Conservation (phyloP, 805 yeast genomes). For the Myxozyma geophila region DNA sequence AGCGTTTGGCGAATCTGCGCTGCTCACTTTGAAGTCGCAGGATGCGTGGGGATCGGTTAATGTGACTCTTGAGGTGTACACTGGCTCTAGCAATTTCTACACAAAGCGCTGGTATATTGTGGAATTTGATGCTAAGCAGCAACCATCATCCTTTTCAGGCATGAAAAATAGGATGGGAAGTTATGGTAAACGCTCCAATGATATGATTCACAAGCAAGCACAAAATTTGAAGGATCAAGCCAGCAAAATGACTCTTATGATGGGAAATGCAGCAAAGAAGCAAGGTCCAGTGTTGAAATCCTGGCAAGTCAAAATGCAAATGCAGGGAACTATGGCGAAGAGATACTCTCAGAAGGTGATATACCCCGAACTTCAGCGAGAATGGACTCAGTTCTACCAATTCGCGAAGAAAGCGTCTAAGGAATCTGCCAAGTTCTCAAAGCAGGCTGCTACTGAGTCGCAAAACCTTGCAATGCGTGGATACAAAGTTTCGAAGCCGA, state of each 20-base stretch:
- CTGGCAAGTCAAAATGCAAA: not conserved
- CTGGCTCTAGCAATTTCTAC: not conserved
- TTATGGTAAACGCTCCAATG: not conserved
- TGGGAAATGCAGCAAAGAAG: not conserved
- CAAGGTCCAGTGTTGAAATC: not conserved
- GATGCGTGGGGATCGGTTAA: conserved; percentile 29
- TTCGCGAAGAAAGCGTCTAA: not conserved
- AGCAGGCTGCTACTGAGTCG: not conserved
- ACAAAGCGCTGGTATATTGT: conserved; percentile 18
- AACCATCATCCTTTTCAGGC: not conserved
- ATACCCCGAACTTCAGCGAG: conserved; percentile 9
- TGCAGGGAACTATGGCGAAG: not conserved
- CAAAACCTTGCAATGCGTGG: not conserved
- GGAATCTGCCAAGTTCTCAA: not conserved
- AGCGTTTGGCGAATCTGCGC: conserved; percentile 4
- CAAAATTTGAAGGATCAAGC: not conserved
- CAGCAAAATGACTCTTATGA: not conserved
- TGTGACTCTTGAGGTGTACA: conserved; percentile 11
- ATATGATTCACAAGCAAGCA: not conserved
- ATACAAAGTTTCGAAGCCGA: not conserved
- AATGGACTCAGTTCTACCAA: not conserved
- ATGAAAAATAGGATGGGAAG: not conserved
- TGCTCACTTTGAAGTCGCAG: conserved; percentile 7
- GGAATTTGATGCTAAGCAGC: conserved; percentile 1
- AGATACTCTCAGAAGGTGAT: not conserved